These are phyloP conservation scores for Coleophoma cylindrospora DNA, from an alignment of 2,329 filamentous ascomycete species.

Conservation along the genomic window DNA sequence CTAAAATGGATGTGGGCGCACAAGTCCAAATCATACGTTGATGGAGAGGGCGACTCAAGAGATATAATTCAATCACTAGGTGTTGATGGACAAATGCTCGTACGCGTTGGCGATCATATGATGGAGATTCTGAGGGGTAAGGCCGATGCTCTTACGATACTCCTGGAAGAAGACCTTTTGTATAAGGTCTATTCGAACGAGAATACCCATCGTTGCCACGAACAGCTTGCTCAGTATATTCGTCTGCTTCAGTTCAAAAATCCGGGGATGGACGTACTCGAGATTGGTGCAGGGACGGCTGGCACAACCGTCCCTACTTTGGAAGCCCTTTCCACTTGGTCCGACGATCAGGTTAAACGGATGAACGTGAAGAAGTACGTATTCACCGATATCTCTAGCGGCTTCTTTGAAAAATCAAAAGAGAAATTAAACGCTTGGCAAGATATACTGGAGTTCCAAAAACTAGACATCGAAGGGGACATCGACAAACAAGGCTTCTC, in stretches of 20 bases:
- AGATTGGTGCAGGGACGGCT: background rate
- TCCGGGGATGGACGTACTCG: background rate
- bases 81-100: background rate
- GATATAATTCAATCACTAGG: background rate
- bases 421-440: background rate
- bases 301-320: background rate
- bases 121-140: background rate
- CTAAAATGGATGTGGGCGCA: background rate
- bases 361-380: background rate
- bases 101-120: background rate
- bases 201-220: background rate
- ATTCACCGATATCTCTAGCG: background rate
- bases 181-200: background rate
- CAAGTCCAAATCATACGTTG: too few species aligned
- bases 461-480: constrained; percentile 17
- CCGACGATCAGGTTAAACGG: background rate
- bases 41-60: background rate
- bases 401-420: background rate
- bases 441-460: constrained; percentile 17
- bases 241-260: background rate
- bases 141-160: background rate
- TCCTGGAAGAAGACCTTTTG: background rate
- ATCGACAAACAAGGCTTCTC: constrained; percentile 26
- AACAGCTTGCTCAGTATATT: background rate
- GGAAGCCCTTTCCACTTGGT: background rate